These are phyloP conservation scores for Leucocoprinus gongylophorus DNA, from an alignment of 1,284 basidiomycete species.

Conservation along the genomic window DNA sequence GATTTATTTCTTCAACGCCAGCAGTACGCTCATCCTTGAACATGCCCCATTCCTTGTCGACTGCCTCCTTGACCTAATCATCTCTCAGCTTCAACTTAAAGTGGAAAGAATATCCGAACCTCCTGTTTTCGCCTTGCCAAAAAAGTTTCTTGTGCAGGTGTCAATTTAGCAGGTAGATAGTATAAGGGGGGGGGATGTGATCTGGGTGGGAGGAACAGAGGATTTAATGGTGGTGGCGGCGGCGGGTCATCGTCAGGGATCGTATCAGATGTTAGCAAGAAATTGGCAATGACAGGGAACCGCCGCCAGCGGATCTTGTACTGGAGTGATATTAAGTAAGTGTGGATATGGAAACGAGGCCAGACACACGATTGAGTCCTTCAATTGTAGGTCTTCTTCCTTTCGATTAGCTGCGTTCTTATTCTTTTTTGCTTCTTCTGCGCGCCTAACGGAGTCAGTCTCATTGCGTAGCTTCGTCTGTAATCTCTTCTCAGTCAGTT, in stretches of 20 bases:
- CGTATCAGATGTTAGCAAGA: constrained; percentile 65
- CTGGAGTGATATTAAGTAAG: constrained; percentile 29
- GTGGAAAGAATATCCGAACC: constrained; percentile 30
- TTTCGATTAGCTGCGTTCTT: constrained; percentile 64
- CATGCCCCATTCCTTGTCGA: constrained; percentile 58
- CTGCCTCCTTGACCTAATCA: constrained; percentile 50
- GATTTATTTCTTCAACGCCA: constrained; percentile 55
- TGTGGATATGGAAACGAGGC: constrained; percentile 3
- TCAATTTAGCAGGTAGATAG: constrained; percentile 64
- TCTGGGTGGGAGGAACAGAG: constrained; percentile 46
- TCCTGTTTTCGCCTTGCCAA: constrained; percentile 53
- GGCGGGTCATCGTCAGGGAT: constrained; percentile 39
- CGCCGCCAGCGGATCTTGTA: constrained; percentile 64
- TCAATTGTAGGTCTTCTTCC: constrained; percentile 72
- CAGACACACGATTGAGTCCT: constrained; percentile 64
- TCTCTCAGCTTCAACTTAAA: not conserved
- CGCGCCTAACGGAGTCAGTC: constrained; percentile 72
- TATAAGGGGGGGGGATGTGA: constrained; percentile 69
- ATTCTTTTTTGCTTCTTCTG: constrained; percentile 77
- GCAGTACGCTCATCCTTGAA: constrained; percentile 54
- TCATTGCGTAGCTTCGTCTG: constrained; percentile 75
- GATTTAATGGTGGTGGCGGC: constrained; percentile 30
- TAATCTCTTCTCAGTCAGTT: constrained; percentile 71
- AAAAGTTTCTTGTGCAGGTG: constrained; percentile 65
- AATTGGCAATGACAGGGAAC: constrained; percentile 66